Evolutionary conservation across 2,329 filamentous ascomycete genomes (phyloP).

Genomic region (Fusarium sp.): DNA sequence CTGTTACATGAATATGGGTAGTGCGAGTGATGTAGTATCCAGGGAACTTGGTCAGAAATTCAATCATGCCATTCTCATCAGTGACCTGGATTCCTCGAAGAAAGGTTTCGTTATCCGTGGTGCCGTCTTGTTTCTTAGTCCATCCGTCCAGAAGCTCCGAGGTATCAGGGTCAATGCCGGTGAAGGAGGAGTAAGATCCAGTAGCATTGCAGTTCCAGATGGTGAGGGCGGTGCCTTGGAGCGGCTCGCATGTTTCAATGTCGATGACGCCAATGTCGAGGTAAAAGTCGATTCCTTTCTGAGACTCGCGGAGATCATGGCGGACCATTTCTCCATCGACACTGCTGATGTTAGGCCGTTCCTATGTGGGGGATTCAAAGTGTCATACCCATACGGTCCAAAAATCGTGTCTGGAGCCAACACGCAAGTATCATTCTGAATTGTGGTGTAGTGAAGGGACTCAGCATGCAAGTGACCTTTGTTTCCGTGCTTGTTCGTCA

Average conservation of each 20-base stretch:
- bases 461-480: not conserved
- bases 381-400: not conserved
- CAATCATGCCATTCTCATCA: constrained; percentile 18
- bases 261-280: constrained; percentile 22
- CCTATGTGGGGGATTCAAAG: not conserved
- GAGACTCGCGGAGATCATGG: constrained; percentile 2
- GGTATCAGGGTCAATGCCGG: constrained; percentile 16
- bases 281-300: constrained; percentile 25
- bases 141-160: not conserved
- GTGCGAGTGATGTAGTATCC: constrained; percentile 25
- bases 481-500: not conserved
- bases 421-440: not conserved
- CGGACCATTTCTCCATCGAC: not conserved
- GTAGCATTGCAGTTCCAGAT: constrained; percentile 26
- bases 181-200: constrained; percentile 19
- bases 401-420: not conserved
- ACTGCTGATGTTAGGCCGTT: not conserved
- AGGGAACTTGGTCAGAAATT: constrained; percentile 22
- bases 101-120: not conserved
- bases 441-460: not conserved
- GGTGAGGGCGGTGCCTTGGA: constrained; percentile 10
- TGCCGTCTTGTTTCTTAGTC: not conserved
- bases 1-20: constrained; percentile 21
- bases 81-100: constrained; percentile 21
- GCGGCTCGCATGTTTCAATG: constrained; percentile 20